Base-by-base conservation (phyloP, 805 yeast genomes). In the Pichia phayaonensis region DNA sequence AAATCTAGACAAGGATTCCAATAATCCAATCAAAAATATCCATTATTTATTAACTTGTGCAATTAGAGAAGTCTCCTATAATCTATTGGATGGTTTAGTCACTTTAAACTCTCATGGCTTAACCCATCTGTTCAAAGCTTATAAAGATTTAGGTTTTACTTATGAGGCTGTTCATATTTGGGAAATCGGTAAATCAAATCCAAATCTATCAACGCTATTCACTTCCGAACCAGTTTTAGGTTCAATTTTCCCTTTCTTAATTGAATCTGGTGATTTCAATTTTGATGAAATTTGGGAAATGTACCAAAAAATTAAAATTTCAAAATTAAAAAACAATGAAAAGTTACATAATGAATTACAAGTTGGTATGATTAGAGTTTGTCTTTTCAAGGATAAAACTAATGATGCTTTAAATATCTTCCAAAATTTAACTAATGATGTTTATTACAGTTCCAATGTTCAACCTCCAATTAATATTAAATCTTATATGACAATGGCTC, bases 321-420 rank as follows among this genome's bases (percentile, higher is more conserved):
- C 68, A 50, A 72, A 72, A 44, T n/a, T 16, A 2, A 60, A 58
- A 21, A 63, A 61, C 3, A 55, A 55, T 20, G 62, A 63, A 36
- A 61, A 60, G 16, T 57, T 71, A 38, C 70, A 70, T 55, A 72
- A 70, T 49, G 79, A 79, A 47, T 72, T 87, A 50, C 74, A 79
- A 46, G 79, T 80, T 43, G 85, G 90, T 46, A 81, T 87, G 79
- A 85, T 89, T 50, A 77, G 84, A 62, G 84, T 86, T 23, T 80
- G 89, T 53, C 69, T 88, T 27, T 71, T 75, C 42, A 84, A 84
- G 31, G 80, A 81, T 47, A 83, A 81, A 60, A 79, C 80, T 52
- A 72, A 80, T 42, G 75, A 79, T 58, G 95, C 90, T 5, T 70
- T 87, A 53, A 76, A 76, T 51, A 70, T 79, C 46, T 83, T 86